phyloP scores from a whole-genome alignment of 1,139 yeast genomes.

The Zhuliangozyma blackwelliae region DNA sequence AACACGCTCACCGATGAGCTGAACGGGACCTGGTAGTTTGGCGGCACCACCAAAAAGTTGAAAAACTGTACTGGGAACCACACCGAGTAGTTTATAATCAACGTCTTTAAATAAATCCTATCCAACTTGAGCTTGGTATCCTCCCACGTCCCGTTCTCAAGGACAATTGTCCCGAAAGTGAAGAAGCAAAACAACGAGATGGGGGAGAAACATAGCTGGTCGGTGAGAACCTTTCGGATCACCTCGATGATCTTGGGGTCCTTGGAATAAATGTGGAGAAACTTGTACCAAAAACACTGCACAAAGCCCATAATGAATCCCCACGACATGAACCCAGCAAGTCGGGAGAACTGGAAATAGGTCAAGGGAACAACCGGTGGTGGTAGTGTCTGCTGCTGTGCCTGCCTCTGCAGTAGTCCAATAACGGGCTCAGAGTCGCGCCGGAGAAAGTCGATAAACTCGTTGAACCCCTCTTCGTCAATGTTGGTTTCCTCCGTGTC shows the following conservation, averaged over 20 bases:
- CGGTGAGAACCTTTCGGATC: slow-evolving; percentile 80
- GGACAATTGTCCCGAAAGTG: slow-evolving; percentile 74
- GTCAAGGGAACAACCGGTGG: slow-evolving; percentile 15
- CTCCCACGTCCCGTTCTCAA: slow-evolving; percentile 68
- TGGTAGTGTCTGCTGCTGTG: no score
- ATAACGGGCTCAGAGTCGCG: slow-evolving; percentile 17
- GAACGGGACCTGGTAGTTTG: slow-evolving; percentile 82
- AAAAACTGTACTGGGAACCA: slow-evolving; percentile 95
- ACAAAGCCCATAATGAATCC: slow-evolving; percentile 77
- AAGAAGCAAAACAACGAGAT: slow-evolving; percentile 76
- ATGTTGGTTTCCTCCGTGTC: slow-evolving; percentile 2
- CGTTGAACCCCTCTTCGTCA: slow-evolving; percentile 28
- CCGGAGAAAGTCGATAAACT: slow-evolving; percentile 36
- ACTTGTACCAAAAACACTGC: slow-evolving; percentile 86
- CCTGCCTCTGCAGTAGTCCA: neutral
- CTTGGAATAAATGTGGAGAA: slow-evolving; percentile 74
- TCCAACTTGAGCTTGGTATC: slow-evolving; percentile 62
- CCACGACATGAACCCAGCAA: slow-evolving; percentile 84
- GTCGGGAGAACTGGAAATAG: slow-evolving; percentile 61
- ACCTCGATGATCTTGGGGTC: slow-evolving; percentile 83
- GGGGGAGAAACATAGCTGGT: slow-evolving; percentile 87
- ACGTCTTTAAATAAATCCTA: slow-evolving; percentile 67
- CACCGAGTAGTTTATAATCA: slow-evolving; percentile 75
- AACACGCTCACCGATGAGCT: slow-evolving; percentile 84
- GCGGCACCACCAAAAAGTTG: slow-evolving; percentile 78